These are phyloP conservation scores for Phialemonium atrogriseum DNA, from an alignment of 2,329 filamentous ascomycete species.

Conservation along the genomic window DNA sequence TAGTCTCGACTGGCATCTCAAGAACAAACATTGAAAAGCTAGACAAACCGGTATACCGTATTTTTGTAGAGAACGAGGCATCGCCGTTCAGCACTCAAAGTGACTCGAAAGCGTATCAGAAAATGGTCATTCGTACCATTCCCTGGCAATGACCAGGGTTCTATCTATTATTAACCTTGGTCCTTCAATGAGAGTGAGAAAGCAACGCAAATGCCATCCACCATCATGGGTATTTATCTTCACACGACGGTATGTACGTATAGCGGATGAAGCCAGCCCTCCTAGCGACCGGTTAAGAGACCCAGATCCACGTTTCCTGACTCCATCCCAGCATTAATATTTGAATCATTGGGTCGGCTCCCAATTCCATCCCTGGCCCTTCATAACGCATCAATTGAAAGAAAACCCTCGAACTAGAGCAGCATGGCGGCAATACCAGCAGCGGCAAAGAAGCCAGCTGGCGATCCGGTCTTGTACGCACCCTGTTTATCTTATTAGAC, in stretches of 20 bases:
- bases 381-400: slow-evolving; percentile 11
- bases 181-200: too few relatives aligned
- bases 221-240: too few relatives aligned
- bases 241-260: slow-evolving; percentile 8
- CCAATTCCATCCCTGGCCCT: slow-evolving; percentile 6
- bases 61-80: too few relatives aligned
- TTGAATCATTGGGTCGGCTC: slow-evolving; percentile 8
- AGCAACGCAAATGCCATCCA: too few relatives aligned
- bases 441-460: slow-evolving; percentile 36
- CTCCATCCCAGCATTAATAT: slow-evolving; percentile 15
- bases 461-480: slow-evolving; percentile 35
- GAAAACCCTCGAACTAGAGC: slow-evolving; percentile 28
- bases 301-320: slow-evolving; percentile 6
- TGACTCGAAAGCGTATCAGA: too few relatives aligned
- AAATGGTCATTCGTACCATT: too few relatives aligned
- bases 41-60: too few relatives aligned
- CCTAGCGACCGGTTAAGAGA: slow-evolving; percentile 8
- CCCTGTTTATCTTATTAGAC: slow-evolving; percentile 14
- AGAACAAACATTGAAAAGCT: too few relatives aligned
- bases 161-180: too few relatives aligned
- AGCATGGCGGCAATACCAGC: slow-evolving; percentile 40
- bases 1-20: too few relatives aligned
- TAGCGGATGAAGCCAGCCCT: slow-evolving; percentile 11
- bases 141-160: too few relatives aligned
- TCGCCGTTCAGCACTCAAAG: too few relatives aligned